Evolutionary conservation across 2,329 filamentous ascomycete genomes (phyloP).

Genomic region (Endocalyx cinctus): DNA sequence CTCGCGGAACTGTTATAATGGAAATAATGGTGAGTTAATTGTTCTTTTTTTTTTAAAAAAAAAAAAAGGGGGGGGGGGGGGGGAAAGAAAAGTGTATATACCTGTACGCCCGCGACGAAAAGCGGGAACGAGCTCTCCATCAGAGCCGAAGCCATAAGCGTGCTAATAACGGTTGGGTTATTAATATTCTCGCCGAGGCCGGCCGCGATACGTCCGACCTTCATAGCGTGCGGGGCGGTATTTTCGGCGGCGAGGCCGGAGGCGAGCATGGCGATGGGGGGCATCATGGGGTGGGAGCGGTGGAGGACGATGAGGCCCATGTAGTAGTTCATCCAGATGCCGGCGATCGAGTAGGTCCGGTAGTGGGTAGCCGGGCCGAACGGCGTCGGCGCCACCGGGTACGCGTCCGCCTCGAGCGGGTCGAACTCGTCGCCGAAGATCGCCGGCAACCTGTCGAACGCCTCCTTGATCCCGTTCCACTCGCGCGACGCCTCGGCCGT

Average conservation of each 20-base stretch:
- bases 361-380: conserved; percentile 82
- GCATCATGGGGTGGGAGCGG: conserved; percentile 82
- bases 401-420: conserved; percentile 65
- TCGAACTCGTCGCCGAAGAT: conserved; percentile 72
- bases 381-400: conserved; percentile 59
- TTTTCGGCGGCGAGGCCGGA: conserved; percentile 70
- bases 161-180: conserved; percentile 59
- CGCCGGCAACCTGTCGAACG: conserved; percentile 63
- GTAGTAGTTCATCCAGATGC: conserved; percentile 83
- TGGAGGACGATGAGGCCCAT: conserved; percentile 80
- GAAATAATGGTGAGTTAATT: not conserved
- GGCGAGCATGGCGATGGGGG: conserved; percentile 82
- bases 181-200: conserved; percentile 59
- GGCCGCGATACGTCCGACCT: conserved; percentile 75
- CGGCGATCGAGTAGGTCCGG: conserved; percentile 79
- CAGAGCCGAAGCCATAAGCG: conserved; percentile 72
- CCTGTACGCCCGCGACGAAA: conserved; percentile 80
- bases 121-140: conserved; percentile 78
- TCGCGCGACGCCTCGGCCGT: conserved; percentile 69
- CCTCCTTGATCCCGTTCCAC: conserved; percentile 70
- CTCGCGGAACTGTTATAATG: conserved; percentile 59
- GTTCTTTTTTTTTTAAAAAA: not conserved
- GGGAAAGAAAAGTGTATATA: conserved; percentile 26
- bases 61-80: not conserved
- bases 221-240: conserved; percentile 66